Base-by-base conservation (phyloP, 345 rosid species). In the Cardamine resedifolia region DNA sequence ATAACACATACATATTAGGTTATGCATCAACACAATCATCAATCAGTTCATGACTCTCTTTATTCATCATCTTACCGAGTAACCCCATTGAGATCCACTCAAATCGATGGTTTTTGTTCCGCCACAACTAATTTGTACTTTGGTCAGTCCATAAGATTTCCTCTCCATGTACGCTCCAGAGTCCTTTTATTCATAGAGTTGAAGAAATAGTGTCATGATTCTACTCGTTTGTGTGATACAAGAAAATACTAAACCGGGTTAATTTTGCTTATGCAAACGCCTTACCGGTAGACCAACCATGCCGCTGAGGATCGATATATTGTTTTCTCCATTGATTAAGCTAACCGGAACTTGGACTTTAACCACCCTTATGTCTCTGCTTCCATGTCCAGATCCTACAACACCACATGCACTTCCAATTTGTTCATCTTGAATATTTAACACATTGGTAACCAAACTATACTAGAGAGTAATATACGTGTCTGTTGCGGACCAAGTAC, bases 251-350 rank as follows among this genome's bases (percentile, higher is more conserved):
- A 50, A 21, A 58, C 62, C 34, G 58, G 38, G 48, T 26, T 39
- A 39, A 44, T 44, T 48, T 30, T 71, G 58, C 28, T 58, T 27
- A 34, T 33, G 36, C 1, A 34, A 55, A 52, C 2, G 58, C 4
- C 66, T 67, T 85, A 91, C 98, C 83, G 92, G 98, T 75, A 94
- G 62, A 69, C 98, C 98, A 77, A 88, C 97, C 92, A 89, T 82
- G 16, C 78, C 95, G 18, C 97, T 88, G 5, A 94, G 89, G 53
- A 90, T 80, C 23, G 98, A 85, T 34, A 91, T 77, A 73, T 85
- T 83, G 83, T 85, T 94, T 33, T 77, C 48, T 64, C 89, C 93
- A 69, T 70, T 69, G 5, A 1, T 53, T 66, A 91, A 73, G 31
- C 9, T 53, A 48, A 88, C 69, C n/a, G 81, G 80, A 52, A 49